A percentile compares a stretch with the other conserved stretches of the same genome.
These are phyloP conservation scores for Citrus glauca DNA, from an alignment of 345 rosid species.

Conservation along the genomic window DNA sequence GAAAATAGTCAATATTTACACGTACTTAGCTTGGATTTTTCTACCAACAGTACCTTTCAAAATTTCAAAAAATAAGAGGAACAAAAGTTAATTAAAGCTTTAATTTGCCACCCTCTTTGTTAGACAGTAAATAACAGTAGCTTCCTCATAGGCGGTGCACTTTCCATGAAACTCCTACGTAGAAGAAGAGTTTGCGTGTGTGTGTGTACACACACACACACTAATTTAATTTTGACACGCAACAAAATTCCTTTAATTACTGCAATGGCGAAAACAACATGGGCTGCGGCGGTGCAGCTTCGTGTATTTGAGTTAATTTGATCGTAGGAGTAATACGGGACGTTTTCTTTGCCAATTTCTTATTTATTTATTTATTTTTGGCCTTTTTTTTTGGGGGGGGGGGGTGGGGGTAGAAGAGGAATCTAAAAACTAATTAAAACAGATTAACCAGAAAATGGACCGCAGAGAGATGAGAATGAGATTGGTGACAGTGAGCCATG, in stretches of 20 bases:
- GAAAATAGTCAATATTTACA: no score
- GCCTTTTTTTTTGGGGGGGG: no score
- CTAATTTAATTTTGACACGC: not conserved
- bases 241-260: not conserved
- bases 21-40: not conserved
- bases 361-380: not conserved
- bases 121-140: no score
- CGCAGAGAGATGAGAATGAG: not conserved
- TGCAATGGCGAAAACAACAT: not conserved
- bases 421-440: not conserved
- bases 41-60: not conserved
- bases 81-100: not conserved
- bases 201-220: no score
- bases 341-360: not conserved
- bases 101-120: not conserved
- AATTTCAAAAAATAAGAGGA: not conserved
- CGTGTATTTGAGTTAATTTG: no score
- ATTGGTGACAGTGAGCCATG: not conserved
- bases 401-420: no score
- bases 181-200: no score
- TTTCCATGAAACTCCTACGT: not conserved
- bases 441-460: not conserved
- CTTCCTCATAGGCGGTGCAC: not conserved
- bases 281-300: no score
- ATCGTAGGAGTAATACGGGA: not conserved